Evolutionary conservation across 805 yeast genomes (phyloP).

Genomic region (Candida michaelii): DNA sequence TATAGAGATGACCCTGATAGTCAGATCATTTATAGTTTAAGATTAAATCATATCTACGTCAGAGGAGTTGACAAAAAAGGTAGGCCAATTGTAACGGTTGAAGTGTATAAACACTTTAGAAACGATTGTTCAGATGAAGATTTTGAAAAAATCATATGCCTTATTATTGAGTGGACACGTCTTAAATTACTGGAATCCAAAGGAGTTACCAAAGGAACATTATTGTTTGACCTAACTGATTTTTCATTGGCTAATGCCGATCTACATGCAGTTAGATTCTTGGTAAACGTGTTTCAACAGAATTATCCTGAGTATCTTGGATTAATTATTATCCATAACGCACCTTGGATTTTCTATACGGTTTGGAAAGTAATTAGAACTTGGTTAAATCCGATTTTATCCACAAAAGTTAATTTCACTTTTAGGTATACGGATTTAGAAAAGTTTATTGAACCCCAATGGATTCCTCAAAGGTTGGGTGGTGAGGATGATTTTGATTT

Average conservation of each 20-base stretch:
- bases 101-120: conserved; percentile 67
- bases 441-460: conserved; percentile 53
- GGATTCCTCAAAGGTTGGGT: conserved; percentile 68
- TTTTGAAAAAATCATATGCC: conserved; percentile 66
- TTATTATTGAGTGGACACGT: conserved; percentile 75
- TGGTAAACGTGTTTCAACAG: conserved; percentile 83
- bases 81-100: conserved; percentile 76
- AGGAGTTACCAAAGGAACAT: conserved; percentile 59
- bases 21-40: conserved; percentile 53
- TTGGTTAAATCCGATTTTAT: conserved; percentile 95
- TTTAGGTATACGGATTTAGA: conserved; percentile 61
- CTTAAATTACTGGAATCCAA: conserved; percentile 57
- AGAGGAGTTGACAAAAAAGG: conserved; percentile 68
- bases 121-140: conserved; percentile 55
- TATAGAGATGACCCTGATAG: conserved; percentile 34
- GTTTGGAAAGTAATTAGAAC: conserved; percentile 86
- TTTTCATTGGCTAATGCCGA: conserved; percentile 90
- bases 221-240: conserved; percentile 78
- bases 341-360: conserved; percentile 93
- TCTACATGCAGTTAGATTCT: conserved; percentile 80
- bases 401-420: conserved; percentile 81
- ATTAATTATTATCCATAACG: conserved; percentile 77
- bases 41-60: conserved; percentile 65
- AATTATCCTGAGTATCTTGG: conserved; percentile 94
- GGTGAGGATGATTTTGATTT: conserved; percentile 62